Evolutionary conservation across 495 filamentous ascomycete genomes (phyloP).

Genomic region (Sordaria brevicollis): DNA sequence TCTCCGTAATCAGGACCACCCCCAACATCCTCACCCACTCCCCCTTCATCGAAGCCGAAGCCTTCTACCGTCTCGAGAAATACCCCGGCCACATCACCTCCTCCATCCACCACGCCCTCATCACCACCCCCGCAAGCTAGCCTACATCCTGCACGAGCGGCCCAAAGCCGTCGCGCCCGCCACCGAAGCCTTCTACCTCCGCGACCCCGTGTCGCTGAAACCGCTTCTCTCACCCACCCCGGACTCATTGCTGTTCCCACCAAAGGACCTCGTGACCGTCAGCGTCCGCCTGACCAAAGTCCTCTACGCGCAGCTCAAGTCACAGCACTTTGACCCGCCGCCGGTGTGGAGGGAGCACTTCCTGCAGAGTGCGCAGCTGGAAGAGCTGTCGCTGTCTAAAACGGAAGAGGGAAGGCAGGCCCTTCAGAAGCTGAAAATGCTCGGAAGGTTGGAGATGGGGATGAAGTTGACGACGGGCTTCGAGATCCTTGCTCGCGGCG

Average conservation of each 20-base stretch:
- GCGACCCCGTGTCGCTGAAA: conserved; percentile 70
- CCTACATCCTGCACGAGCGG: conserved; percentile 64
- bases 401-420: background rate
- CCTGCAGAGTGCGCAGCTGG: conserved; percentile 13
- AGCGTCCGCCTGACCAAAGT: conserved; percentile 75
- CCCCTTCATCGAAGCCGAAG: conserved; percentile 68
- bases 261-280: conserved; percentile 67
- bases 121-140: conserved; percentile 69
- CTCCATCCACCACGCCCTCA: conserved; percentile 59
- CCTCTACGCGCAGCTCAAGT: conserved; percentile 81
- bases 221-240: conserved; percentile 44
- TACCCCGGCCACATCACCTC: conserved; percentile 66
- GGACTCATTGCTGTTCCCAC: conserved; percentile 46
- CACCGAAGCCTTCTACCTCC: conserved; percentile 84
- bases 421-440: conserved; percentile 21
- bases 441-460: conserved; percentile 55
- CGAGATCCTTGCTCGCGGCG: conserved; percentile 70
- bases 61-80: conserved; percentile 73
- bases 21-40: conserved; percentile 51
- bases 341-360: conserved; percentile 43
- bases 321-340: conserved; percentile 73
- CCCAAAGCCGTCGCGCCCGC: conserved; percentile 71
- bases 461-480: conserved; percentile 88
- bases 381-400: background rate
- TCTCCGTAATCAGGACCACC: conserved; percentile 42